phyloP scores from a whole-genome alignment of 192 early-diverging fungal genomes.

The Umbelopsis ramanniana region DNA sequence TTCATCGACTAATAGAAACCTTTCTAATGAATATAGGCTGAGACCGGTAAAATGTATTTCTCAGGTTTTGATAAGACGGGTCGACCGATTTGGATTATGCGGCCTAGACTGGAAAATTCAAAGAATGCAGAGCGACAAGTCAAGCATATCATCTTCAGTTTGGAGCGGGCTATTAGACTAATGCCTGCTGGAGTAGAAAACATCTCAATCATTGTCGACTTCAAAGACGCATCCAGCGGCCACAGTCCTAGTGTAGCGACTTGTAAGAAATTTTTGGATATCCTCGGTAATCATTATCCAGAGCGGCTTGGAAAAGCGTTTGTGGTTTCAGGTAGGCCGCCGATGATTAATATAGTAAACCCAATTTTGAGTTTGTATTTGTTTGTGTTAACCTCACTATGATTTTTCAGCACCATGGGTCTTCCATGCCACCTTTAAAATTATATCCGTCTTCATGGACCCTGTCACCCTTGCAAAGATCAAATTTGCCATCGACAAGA shows the following conservation, averaged over 20 bases:
- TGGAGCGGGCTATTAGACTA: constrained; percentile 76
- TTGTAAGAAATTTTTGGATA: constrained; percentile 78
- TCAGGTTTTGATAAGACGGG: constrained; percentile 82
- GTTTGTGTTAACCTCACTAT: background rate
- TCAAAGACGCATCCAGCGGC: constrained; percentile 67
- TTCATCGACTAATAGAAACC: background rate
- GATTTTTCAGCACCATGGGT: constrained; percentile 74
- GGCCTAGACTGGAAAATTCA: constrained; percentile 81
- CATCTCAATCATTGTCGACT: constrained; percentile 83
- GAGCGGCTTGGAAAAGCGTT: constrained; percentile 77
- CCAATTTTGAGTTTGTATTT: background rate
- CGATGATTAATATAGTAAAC: background rate
- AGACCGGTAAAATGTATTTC: constrained; percentile 84
- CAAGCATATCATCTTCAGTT: constrained; percentile 78
- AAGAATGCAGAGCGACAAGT: constrained; percentile 75
- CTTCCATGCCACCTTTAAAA: constrained; percentile 80
- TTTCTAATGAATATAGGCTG: constrained; percentile 40
- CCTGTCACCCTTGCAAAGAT: constrained; percentile 89
- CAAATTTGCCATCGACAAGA: constrained; percentile 76
- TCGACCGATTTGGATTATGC: constrained; percentile 78
- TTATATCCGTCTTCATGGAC: constrained; percentile 90
- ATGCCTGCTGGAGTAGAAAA: constrained; percentile 80
- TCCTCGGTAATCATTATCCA: constrained; percentile 88
- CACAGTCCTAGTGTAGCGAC: constrained; percentile 73
- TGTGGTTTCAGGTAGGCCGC: constrained; percentile 63